These are phyloP conservation scores for Mortierella antarctica DNA, from an alignment of 192 early-diverging fungal species.

Conservation along the genomic window DNA sequence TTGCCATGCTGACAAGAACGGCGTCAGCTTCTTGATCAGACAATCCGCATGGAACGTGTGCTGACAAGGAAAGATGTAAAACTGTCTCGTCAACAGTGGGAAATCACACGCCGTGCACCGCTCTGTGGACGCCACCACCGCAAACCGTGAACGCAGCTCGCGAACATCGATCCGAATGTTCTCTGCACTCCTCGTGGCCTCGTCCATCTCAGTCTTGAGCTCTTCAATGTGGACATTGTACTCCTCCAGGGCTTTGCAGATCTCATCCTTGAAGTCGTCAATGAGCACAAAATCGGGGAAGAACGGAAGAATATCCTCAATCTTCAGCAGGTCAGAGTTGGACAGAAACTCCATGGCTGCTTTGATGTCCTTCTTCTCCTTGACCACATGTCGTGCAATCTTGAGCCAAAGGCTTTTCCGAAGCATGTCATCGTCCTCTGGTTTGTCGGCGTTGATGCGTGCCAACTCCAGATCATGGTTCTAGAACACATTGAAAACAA, in stretches of 20 bases:
- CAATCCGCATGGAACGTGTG: slow-evolving; percentile 97
- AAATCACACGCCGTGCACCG: slow-evolving; percentile 82
- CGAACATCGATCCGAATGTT: slow-evolving; percentile 92
- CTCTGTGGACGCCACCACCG: slow-evolving; percentile 74
- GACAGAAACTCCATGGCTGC: slow-evolving; percentile 86
- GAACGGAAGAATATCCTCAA: slow-evolving; percentile 96
- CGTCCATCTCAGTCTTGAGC: slow-evolving; percentile 94
- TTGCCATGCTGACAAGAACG: slow-evolving; percentile 50
- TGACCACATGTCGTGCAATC: slow-evolving; percentile 92
- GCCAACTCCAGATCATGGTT: slow-evolving; percentile 90
- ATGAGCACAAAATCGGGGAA: slow-evolving; percentile 98
- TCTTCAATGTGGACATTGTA: slow-evolving; percentile 93
- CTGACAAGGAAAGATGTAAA: slow-evolving; percentile 96
- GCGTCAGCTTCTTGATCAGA: slow-evolving; percentile 66
- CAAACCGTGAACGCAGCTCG: slow-evolving; percentile 83
- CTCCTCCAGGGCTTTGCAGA: slow-evolving; percentile 89
- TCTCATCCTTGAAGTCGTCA: slow-evolving; percentile 98
- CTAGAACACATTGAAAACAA: slow-evolving; percentile 32
- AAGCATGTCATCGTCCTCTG: slow-evolving; percentile 84
- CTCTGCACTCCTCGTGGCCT: slow-evolving; percentile 91
- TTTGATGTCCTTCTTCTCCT: slow-evolving; percentile 87
- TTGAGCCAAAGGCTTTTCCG: slow-evolving; percentile 92
- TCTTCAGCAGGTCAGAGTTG: slow-evolving; percentile 84
- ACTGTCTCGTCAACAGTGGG: slow-evolving; percentile 86
- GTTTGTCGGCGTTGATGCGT: slow-evolving; percentile 92